phyloP scores from a whole-genome alignment of 345 rosid genomes.

The Arabis alpina region DNA sequence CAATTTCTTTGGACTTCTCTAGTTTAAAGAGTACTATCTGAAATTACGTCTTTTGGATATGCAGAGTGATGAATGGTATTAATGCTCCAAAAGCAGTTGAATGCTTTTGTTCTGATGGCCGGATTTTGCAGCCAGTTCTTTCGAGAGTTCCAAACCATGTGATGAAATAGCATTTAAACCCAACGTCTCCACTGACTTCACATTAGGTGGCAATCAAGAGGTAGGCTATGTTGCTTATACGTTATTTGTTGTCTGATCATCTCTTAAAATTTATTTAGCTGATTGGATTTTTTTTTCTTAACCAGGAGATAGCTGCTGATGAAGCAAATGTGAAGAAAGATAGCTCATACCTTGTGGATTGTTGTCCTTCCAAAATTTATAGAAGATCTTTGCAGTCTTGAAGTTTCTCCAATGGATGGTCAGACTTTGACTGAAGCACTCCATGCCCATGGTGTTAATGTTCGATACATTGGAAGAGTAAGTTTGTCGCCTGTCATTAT shows the following conservation, averaged over 20 bases:
- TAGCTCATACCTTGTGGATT: constrained; percentile 73
- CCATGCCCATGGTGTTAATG: constrained; percentile 96
- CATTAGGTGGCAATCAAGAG: constrained; percentile 83
- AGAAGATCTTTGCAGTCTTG: constrained; percentile 93
- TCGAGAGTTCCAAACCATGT: constrained; percentile 48
- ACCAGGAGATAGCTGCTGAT: constrained; percentile 78
- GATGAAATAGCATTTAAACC: constrained; percentile 87
- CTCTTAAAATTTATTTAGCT: constrained; percentile 8
- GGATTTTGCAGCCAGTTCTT: constrained; percentile 47
- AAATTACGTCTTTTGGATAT: too few relatives aligned
- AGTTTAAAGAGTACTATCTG: too few relatives aligned
- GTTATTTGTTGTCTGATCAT: background rate
- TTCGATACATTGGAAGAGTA: constrained; percentile 94
- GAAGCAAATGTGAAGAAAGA: constrained; percentile 91
- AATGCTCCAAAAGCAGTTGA: too few relatives aligned
- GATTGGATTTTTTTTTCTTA: constrained; percentile 12
- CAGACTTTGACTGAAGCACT: constrained; percentile 97
- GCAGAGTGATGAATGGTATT: too few relatives aligned
- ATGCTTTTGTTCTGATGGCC: too few relatives aligned
- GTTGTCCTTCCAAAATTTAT: constrained; percentile 92
- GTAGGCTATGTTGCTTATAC: constrained; percentile 48
- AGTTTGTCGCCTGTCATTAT: constrained; percentile 20
- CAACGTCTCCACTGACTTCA: constrained; percentile 90
- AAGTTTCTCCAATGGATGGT: constrained; percentile 99
- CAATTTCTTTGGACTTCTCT: too few relatives aligned